Percentiles rank a stretch among this genome's conserved stretches.
These are phyloP conservation scores for Sextonia rubra DNA, from an alignment of 164 flowering plant species.

Conservation along the genomic window DNA sequence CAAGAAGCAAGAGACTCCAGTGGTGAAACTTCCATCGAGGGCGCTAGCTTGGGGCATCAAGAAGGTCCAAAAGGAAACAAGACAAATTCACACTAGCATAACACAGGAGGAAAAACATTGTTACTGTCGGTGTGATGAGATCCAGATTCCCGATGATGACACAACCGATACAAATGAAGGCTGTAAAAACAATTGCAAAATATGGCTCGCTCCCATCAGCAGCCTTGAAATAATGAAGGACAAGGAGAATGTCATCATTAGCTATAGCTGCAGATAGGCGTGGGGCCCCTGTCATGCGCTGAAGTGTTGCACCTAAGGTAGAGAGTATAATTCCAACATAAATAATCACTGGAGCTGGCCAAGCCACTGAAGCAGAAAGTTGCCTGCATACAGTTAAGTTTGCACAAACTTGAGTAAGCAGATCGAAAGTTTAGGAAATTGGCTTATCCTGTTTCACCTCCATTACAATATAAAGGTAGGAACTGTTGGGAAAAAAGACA, in stretches of 20 bases:
- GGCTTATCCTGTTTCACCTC: not conserved
- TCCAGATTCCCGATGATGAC: constrained; percentile 91
- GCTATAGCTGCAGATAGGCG: constrained; percentile 99
- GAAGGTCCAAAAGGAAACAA: constrained; percentile 95
- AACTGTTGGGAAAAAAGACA: no score
- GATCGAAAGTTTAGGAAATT: not conserved
- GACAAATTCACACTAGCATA: constrained; percentile 92
- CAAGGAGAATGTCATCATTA: constrained; percentile 94
- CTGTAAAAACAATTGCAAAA: constrained; percentile 83
- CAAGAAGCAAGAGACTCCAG: constrained; percentile 92
- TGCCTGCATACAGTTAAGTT: constrained; percentile 43
- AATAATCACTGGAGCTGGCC: constrained; percentile 84
- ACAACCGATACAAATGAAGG: constrained; percentile 83
- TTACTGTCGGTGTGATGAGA: constrained; percentile 88
- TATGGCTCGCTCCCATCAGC: constrained; percentile 88
- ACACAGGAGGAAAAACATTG: constrained; percentile 95
- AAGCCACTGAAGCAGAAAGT: constrained; percentile 90
- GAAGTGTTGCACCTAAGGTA: constrained; percentile 97
- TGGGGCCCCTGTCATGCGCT: constrained; percentile 94
- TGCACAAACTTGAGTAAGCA: not conserved
- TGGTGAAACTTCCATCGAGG: constrained; percentile 98
- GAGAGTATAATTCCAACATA: constrained; percentile 91
- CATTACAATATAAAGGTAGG: not conserved
- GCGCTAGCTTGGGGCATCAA: constrained; percentile 99
- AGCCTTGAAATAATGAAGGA: constrained; percentile 91